phyloP scores from a whole-genome alignment of 1,139 yeast species.

The Blastobotrys serpentis region DNA sequence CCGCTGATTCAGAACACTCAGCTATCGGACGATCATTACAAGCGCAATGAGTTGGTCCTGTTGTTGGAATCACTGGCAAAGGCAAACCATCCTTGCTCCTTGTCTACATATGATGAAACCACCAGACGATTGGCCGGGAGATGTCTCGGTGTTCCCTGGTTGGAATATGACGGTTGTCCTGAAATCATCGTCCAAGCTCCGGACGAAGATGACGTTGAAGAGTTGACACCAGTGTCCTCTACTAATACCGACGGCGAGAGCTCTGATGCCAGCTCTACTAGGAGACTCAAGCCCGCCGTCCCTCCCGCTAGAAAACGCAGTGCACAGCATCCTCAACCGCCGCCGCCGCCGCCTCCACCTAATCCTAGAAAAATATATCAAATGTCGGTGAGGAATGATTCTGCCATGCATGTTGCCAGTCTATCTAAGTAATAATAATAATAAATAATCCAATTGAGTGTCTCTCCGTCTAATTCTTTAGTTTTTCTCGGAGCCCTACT shows the following conservation, averaged over 20 bases:
- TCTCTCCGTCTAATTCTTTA: no score
- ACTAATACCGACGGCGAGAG: neutral
- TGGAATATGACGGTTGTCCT: slow-evolving; percentile 35
- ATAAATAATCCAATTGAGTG: no score
- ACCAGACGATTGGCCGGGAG: slow-evolving; percentile 61
- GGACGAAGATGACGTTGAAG: neutral
- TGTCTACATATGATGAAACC: slow-evolving; percentile 30
- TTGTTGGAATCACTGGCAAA: slow-evolving; percentile 49
- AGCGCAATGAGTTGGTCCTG: slow-evolving; percentile 52
- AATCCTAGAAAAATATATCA: neutral
- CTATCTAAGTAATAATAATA: neutral
- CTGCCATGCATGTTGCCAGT: neutral
- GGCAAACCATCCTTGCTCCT: slow-evolving; percentile 23
- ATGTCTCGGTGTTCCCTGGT: slow-evolving; percentile 61
- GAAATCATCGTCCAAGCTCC: neutral
- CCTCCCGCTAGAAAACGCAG: slow-evolving; percentile 1
- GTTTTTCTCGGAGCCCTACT: no score
- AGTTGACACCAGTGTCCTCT: neutral
- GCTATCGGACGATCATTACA: slow-evolving; percentile 55
- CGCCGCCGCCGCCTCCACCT: neutral
- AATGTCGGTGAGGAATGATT: neutral
- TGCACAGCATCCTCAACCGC: neutral
- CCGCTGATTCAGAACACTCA: slow-evolving; percentile 72
- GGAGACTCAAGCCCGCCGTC: neutral
- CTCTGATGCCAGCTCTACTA: neutral